Base-by-base conservation (phyloP, 192 early-diverging fungal species). In the Rhizophagus clarus region DNA sequence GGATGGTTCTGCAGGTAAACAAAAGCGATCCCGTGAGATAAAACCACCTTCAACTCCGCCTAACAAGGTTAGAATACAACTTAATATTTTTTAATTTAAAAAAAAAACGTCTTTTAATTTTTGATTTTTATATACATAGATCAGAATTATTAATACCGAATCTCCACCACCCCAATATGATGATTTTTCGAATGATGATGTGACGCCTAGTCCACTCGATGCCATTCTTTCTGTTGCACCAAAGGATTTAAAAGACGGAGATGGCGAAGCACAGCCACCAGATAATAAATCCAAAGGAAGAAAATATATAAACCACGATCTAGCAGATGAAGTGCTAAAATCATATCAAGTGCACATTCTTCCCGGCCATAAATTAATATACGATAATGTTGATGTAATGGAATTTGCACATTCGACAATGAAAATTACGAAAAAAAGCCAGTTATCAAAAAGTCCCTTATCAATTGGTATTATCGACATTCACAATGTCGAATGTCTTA, bases 231-330 rank as follows among this genome's bases (percentile, higher is more conserved):
- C 0, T 28, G 6, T 28, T 2, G 8, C 6, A 63, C 62, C 1
- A 63, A 63, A 5, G 28, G 62, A 63, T 63, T 63, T 15, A 49
- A 49, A 49, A 15, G 12, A 10, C 12, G 26, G 14, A 64, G 14
- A 29, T 66, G 31, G 63, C 11, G 17, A 69, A 69, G 4, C 9
- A 22, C 67, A 69, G 31, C 32, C 20, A 40, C 17, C 40, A 37
- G 67, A 69, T 12, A n/a, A n/a, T n/a, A n/a, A n/a, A n/a, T n/a
- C 34, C 17, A 69, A 37, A 37, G 32, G 17, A 70, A 74, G 47
- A 74, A 74, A 74, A 32, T 74, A 74, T 74, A 74, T 74, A 32
- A 74, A 61, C 28, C 2, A 29, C 60, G 28, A 74, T 61, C 22
- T 74, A 74, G 47, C 47, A 15, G 51, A 74, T 24, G 47, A 74